A percentile compares a stretch with the other conserved stretches of the same genome.
These are phyloP conservation scores for Ustilago loliicola DNA, from an alignment of 1,284 basidiomycete species.

Conservation along the genomic window DNA sequence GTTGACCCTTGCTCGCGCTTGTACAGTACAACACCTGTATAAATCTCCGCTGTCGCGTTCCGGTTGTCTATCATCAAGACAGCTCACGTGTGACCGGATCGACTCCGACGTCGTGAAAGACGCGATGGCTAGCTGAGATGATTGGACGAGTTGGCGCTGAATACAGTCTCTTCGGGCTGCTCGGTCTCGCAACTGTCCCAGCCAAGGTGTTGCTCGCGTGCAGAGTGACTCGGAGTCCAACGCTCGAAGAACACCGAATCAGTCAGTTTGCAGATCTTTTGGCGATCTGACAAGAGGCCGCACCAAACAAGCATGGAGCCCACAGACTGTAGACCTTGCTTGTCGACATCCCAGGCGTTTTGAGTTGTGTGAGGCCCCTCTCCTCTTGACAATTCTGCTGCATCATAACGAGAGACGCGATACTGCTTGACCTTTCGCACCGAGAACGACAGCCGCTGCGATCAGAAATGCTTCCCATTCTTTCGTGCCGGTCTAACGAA, in stretches of 20 bases:
- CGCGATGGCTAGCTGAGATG: background rate
- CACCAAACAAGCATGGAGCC: background rate
- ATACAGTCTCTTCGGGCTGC: background rate
- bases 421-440: too few relatives aligned
- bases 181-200: background rate
- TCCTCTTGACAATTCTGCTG: background rate
- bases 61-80: background rate
- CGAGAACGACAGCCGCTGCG: too few relatives aligned
- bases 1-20: background rate
- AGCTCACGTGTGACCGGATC: constrained; percentile 5
- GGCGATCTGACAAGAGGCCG: background rate
- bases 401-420: too few relatives aligned
- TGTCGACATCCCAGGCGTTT: background rate
- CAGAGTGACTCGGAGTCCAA: background rate
- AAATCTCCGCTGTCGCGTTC: constrained; percentile 11
- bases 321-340: background rate
- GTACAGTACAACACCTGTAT: background rate
- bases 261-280: background rate
- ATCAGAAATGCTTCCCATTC: too few relatives aligned
- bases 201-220: background rate
- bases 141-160: background rate
- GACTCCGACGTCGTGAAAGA: background rate
- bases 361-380: background rate
- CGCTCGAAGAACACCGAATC: background rate
- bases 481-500: too few relatives aligned